A percentile compares a stretch with the other conserved stretches of the same genome.
Evolutionary conservation across 768 basidiomycete genomes (phyloP).

Genomic region (Termitomyces titanicus): DNA sequence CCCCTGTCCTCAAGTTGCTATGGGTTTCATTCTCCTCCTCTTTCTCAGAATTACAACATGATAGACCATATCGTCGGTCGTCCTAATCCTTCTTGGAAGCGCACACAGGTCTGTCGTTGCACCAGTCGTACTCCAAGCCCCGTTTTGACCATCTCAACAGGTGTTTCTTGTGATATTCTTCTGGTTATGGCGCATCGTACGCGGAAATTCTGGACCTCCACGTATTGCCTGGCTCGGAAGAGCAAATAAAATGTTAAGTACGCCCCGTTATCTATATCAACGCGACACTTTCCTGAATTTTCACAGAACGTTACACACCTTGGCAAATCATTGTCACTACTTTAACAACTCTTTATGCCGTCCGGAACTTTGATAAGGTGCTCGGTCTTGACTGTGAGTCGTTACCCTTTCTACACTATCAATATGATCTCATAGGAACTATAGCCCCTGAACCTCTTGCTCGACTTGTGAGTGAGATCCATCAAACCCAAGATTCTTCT

Average conservation of each 20-base stretch:
- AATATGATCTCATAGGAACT: not conserved
- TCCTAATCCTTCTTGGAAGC: conserved; percentile 88
- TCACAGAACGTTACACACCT: conserved; percentile 80
- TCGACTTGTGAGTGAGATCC: conserved; percentile 60
- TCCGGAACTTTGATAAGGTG: conserved; percentile 82
- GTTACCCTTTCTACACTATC: not conserved
- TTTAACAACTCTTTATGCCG: conserved; percentile 78
- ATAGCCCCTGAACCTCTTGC: conserved; percentile 92
- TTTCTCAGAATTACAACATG: conserved; percentile 43
- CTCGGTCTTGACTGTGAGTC: conserved; percentile 74
- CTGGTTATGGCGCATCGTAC: conserved; percentile 80
- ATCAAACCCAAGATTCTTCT: not conserved
- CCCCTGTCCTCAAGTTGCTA: not conserved
- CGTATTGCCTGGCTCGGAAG: conserved; percentile 60
- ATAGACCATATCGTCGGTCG: conserved; percentile 91
- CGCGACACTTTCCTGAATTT: not conserved
- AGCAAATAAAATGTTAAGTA: conserved; percentile 59
- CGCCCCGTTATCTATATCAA: conserved; percentile 18
- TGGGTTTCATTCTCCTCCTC: conserved; percentile 8
- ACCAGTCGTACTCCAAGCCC: not conserved
- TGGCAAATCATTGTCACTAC: conserved; percentile 92
- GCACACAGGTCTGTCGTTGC: conserved; percentile 57
- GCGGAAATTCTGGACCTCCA: conserved; percentile 63
- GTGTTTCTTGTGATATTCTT: conserved; percentile 90
- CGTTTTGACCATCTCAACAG: conserved; percentile 31